These are phyloP conservation scores for Plasmodium adleri DNA, from an alignment of 169 alveolate genomes.

Conservation along the genomic window DNA sequence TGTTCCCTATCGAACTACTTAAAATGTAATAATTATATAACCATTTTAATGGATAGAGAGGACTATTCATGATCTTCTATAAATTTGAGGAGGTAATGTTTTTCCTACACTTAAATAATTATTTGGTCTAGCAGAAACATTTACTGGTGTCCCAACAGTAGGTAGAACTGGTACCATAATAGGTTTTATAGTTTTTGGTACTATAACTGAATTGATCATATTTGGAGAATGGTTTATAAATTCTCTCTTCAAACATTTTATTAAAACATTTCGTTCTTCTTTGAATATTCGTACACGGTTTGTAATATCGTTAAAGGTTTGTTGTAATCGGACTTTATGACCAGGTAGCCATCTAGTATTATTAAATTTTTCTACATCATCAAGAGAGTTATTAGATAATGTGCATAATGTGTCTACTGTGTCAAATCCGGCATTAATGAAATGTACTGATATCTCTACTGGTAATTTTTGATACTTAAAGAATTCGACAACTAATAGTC, in stretches of 20 bases:
- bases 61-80: constrained; percentile 21
- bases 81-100: constrained; percentile 25
- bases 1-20: no score
- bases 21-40: not conserved
- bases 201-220: constrained; percentile 27
- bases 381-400: constrained; percentile 88
- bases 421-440: constrained; percentile 92
- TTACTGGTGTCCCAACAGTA: constrained; percentile 30
- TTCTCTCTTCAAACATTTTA: constrained; percentile 32
- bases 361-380: constrained; percentile 89
- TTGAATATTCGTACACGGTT: constrained; percentile 80
- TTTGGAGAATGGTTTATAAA: constrained; percentile 24
- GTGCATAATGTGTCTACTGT: constrained; percentile 91
- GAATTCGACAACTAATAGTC: constrained; percentile 88
- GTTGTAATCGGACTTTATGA: constrained; percentile 87
- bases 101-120: constrained; percentile 42
- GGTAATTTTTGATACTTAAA: constrained; percentile 89
- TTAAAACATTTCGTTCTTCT: constrained; percentile 75
- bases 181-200: constrained; percentile 48
- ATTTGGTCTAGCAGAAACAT: constrained; percentile 22
- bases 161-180: constrained; percentile 44
- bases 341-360: constrained; percentile 92
- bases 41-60: not conserved
- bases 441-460: constrained; percentile 89
- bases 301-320: constrained; percentile 83